Conservation (phyloP, 163 green algal genomes). For the Scenedesmus sp. region DNA sequence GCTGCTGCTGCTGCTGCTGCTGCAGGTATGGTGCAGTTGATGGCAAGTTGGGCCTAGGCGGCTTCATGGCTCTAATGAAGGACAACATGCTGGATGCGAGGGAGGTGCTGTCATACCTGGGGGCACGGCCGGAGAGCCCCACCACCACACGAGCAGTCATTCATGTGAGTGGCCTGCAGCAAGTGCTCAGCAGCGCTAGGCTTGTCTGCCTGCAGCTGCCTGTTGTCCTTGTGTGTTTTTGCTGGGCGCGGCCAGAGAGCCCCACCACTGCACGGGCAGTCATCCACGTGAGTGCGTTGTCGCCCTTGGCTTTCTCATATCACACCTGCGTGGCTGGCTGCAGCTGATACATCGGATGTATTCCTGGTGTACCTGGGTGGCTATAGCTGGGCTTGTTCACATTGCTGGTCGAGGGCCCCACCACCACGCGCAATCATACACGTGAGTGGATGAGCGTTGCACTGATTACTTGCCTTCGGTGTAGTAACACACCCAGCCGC, state of each 20-base stretch:
- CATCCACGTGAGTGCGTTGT: background rate
- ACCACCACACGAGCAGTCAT: constrained; percentile 27
- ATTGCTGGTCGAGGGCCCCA: no score
- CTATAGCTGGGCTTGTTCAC: no score
- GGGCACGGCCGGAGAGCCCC: constrained; percentile 21
- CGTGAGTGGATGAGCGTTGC: no score
- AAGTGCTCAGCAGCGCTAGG: background rate
- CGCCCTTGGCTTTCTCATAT: no score
- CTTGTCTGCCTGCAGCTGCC: no score
- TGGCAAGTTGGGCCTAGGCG: background rate
- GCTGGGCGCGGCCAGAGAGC: constrained; percentile 1
- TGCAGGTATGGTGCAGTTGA: background rate
- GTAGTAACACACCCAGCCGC: no score
- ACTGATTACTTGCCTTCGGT: no score
- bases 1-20: background rate
- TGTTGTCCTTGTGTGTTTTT: no score
- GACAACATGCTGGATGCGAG: constrained; percentile 41
- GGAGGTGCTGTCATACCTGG: constrained; percentile 46
- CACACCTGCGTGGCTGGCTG: no score
- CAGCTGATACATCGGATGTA: no score
- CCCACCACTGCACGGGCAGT: constrained; percentile 9
- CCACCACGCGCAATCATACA: no score
- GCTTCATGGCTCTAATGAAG: constrained; percentile 43
- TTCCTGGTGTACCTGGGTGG: no score
- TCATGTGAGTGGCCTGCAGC: background rate